Evolutionary conservation across 2,329 filamentous ascomycete genomes (phyloP).

Genomic region (Pyrenophora graminea): DNA sequence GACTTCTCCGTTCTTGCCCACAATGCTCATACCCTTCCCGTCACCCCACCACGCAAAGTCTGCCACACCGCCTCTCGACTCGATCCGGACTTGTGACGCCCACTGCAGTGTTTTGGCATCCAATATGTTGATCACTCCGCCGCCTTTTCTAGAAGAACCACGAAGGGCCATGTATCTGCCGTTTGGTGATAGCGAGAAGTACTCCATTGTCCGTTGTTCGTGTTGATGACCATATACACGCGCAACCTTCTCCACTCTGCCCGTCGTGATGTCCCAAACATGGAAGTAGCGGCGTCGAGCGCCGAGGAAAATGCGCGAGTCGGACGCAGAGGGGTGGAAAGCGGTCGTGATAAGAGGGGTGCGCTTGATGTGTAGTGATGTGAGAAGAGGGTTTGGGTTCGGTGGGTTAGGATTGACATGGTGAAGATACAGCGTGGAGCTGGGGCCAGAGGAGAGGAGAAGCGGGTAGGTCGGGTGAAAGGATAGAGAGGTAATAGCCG

Average conservation of each 20-base stretch:
- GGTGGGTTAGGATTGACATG: constrained; percentile 78
- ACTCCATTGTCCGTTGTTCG: constrained; percentile 89
- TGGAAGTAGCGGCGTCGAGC: constrained; percentile 91
- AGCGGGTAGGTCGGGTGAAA: constrained; percentile 91
- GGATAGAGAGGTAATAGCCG: constrained; percentile 77
- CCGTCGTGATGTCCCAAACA: constrained; percentile 85
- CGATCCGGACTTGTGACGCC: constrained; percentile 79
- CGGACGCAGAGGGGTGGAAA: constrained; percentile 70
- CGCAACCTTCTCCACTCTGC: constrained; percentile 79
- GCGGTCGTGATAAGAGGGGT: constrained; percentile 84
- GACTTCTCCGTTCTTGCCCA: constrained; percentile 84
- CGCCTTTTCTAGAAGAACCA: constrained; percentile 79
- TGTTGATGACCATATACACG: constrained; percentile 74
- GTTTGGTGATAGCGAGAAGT: constrained; percentile 83
- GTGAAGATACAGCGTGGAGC: constrained; percentile 84
- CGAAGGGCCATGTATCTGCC: constrained; percentile 84
- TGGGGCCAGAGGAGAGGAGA: constrained; percentile 84
- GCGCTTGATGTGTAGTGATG: constrained; percentile 81
- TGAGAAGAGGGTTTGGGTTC: constrained; percentile 84
- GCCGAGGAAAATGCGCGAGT: constrained; percentile 83
- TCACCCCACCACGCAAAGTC: constrained; percentile 94
- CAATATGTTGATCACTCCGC: constrained; percentile 85
- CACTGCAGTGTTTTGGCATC: constrained; percentile 82
- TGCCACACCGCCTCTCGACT: constrained; percentile 79
- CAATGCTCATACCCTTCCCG: constrained; percentile 78